phyloP scores from a whole-genome alignment of 1,139 yeast species.

The Taiozyma sp. region DNA sequence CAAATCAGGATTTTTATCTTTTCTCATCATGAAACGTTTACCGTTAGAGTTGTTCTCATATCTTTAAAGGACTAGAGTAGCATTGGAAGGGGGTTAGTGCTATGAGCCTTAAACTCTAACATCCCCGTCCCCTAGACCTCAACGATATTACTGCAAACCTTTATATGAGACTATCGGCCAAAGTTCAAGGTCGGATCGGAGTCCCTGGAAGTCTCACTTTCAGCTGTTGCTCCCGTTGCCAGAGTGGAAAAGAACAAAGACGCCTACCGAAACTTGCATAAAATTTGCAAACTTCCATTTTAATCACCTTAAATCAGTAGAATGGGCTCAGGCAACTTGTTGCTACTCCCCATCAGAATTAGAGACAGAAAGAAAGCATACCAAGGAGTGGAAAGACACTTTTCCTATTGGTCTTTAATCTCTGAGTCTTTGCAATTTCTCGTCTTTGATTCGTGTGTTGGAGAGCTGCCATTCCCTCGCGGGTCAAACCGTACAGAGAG shows the following conservation, averaged over 20 bases:
- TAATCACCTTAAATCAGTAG: too few species aligned
- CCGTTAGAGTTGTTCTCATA: neutral
- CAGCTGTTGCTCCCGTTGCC: neutral
- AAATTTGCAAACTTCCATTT: neutral
- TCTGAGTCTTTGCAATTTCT: too few species aligned
- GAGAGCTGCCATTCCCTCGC: neutral
- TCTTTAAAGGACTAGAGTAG: neutral
- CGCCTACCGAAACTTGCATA: neutral
- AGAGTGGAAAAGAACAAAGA: neutral
- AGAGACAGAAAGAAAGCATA: too few species aligned
- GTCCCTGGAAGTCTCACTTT: too few species aligned
- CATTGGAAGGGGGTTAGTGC: too few species aligned
- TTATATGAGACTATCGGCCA: too few species aligned
- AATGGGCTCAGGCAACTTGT: neutral
- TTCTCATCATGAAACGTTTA: neutral
- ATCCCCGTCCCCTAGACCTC: neutral
- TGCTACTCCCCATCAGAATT: neutral
- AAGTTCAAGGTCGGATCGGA: too few species aligned
- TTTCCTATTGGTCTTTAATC: too few species aligned
- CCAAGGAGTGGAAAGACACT: too few species aligned
- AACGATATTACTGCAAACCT: too few species aligned
- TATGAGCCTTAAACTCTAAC: too few species aligned
- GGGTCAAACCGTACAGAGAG: neutral
- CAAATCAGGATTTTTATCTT: neutral
- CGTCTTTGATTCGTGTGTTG: neutral